A percentile compares a stretch with the other conserved stretches of the same genome.
These are phyloP conservation scores for Pythium periplocum DNA, from an alignment of 352 stramenopile species.

Conservation along the genomic window DNA sequence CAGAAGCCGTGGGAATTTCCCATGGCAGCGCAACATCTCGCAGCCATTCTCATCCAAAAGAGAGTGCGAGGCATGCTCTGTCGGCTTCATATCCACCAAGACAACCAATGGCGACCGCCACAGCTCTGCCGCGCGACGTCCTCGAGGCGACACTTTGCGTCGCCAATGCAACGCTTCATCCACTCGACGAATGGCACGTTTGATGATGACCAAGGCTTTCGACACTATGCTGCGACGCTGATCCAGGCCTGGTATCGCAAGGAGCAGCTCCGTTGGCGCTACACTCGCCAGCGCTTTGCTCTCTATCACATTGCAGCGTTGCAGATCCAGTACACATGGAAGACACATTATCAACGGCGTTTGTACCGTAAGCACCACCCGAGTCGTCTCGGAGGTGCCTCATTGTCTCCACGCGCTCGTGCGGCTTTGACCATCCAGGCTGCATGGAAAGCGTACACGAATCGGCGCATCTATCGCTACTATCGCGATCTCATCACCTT, in stretches of 20 bases:
- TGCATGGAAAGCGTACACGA: slow-evolving; percentile 70
- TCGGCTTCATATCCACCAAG: slow-evolving; percentile 17
- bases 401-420: slow-evolving; percentile 27
- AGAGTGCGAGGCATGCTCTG: slow-evolving; percentile 56
- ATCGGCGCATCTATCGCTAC: slow-evolving; percentile 70
- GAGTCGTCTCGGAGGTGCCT: too few relatives aligned
- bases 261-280: slow-evolving; percentile 34
- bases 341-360: slow-evolving; percentile 41
- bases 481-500: slow-evolving; percentile 82
- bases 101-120: background rate
- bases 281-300: slow-evolving; percentile 42
- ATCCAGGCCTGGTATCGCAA: slow-evolving; percentile 77
- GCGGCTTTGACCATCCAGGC: slow-evolving; percentile 52
- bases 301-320: slow-evolving; percentile 85
- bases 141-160: slow-evolving; percentile 16
- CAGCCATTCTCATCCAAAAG: slow-evolving; percentile 76
- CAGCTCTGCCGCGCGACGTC: slow-evolving; percentile 2
- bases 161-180: slow-evolving; percentile 77
- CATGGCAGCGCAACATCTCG: slow-evolving; percentile 78
- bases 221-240: slow-evolving; percentile 43
- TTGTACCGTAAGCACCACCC: slow-evolving; percentile 16
- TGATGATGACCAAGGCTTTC: slow-evolving; percentile 53
- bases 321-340: slow-evolving; percentile 78
- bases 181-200: slow-evolving; percentile 33
- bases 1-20: slow-evolving; percentile 67